These are phyloP conservation scores for Periconia sp. DNA, from an alignment of 2,329 filamentous ascomycete species.

Conservation along the genomic window DNA sequence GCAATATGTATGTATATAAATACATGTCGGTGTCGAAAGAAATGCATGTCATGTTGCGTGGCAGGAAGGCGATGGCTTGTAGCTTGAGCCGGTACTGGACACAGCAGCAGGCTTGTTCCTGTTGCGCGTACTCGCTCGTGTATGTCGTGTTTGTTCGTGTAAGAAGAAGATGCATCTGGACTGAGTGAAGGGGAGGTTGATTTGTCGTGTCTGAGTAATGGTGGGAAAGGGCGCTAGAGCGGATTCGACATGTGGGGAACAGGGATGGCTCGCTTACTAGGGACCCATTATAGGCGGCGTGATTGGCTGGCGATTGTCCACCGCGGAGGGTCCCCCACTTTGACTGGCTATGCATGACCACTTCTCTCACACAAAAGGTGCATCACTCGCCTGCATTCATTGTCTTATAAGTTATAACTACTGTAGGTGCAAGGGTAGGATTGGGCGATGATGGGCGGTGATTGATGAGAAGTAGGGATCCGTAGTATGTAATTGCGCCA, in stretches of 20 bases:
- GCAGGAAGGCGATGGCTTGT: no score
- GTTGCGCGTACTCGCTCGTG: no score
- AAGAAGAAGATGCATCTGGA: no score
- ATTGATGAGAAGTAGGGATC: no score
- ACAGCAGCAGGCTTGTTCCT: no score
- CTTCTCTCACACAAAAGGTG: neutral
- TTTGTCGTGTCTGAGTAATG: conserved; percentile 40
- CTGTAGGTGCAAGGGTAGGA: no score
- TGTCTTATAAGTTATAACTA: no score
- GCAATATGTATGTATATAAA: neutral
- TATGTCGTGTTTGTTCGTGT: neutral
- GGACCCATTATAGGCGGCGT: neutral
- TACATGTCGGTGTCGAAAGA: neutral
- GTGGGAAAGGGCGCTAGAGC: conserved; percentile 7
- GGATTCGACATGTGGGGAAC: conserved; percentile 25
- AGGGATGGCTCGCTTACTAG: neutral
- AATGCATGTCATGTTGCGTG: no score
- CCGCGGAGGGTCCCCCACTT: neutral
- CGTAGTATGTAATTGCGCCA: no score
- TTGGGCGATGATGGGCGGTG: no score
- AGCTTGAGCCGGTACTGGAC: no score
- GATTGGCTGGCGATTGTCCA: neutral
- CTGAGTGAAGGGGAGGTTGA: conserved; percentile 11
- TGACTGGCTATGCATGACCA: neutral
- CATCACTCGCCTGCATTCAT: neutral